Conservation (phyloP, 495 filamentous ascomycete genomes). For the Neurospora sp. region DNA sequence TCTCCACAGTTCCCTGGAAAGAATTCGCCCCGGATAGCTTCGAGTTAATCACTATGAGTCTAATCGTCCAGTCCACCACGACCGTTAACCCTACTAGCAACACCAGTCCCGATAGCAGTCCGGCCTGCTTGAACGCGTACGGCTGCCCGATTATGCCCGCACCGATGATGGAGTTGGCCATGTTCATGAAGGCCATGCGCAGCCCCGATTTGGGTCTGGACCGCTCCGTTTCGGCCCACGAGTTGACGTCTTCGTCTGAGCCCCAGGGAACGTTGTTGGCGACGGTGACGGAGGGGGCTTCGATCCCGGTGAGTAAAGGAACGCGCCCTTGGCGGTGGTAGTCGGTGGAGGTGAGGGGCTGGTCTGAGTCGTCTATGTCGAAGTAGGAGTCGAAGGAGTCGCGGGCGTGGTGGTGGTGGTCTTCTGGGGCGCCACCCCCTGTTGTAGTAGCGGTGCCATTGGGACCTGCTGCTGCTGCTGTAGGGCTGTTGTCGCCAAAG, state of each 20-base stretch:
- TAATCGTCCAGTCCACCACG: slow-evolving; percentile 92
- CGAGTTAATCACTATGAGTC: slow-evolving; percentile 89
- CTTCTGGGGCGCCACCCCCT: slow-evolving; percentile 17
- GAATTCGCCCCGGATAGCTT: slow-evolving; percentile 86
- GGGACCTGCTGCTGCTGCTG: slow-evolving; percentile 6
- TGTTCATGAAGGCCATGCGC: slow-evolving; percentile 77
- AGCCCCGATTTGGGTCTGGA: slow-evolving; percentile 39
- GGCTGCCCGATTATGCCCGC: slow-evolving; percentile 97
- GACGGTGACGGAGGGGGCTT: slow-evolving; percentile 80
- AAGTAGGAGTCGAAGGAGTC: slow-evolving; percentile 26
- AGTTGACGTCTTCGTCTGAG: slow-evolving; percentile 35
- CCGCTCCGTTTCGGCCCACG: slow-evolving; percentile 34
- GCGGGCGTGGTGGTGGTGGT: slow-evolving; percentile 30
- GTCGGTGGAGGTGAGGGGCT: slow-evolving; percentile 16
- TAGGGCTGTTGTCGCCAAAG: slow-evolving; percentile 18
- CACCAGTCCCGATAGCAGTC: slow-evolving; percentile 66
- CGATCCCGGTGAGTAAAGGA: slow-evolving; percentile 75
- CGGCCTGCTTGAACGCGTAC: slow-evolving; percentile 87
- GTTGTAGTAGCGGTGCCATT: neutral
- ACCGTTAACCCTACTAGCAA: slow-evolving; percentile 72
- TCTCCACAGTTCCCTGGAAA: slow-evolving; percentile 89
- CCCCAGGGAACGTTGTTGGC: slow-evolving; percentile 39
- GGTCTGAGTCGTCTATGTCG: slow-evolving; percentile 15
- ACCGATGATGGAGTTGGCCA: slow-evolving; percentile 98
- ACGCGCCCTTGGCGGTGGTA: slow-evolving; percentile 36